Evolutionary conservation across 306 rosid species (phyloP).

Genomic region (Mimosa pudica): DNA sequence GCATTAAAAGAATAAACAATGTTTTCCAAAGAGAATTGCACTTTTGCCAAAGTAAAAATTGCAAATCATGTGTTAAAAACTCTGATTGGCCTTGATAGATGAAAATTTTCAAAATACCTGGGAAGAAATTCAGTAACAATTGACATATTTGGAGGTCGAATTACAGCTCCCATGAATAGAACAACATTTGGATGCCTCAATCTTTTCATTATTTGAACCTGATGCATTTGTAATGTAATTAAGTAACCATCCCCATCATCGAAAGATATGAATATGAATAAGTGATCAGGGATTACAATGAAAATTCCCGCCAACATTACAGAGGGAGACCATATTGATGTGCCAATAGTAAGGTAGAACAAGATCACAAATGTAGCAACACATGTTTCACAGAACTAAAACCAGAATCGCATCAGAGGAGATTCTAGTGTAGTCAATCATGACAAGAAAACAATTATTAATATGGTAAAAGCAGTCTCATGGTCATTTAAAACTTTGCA

Average conservation of each 20-base stretch:
- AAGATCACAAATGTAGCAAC: slow-evolving; percentile 1
- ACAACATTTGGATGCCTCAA: slow-evolving; percentile 96
- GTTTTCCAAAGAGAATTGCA: neutral
- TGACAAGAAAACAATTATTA: neutral
- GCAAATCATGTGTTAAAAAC: slow-evolving; percentile 13
- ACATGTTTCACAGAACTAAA: slow-evolving; percentile 14
- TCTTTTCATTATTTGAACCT: slow-evolving; percentile 91
- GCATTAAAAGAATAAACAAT: neutral
- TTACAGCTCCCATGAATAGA: slow-evolving; percentile 98
- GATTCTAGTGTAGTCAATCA: slow-evolving; percentile 15
- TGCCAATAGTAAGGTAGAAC: neutral
- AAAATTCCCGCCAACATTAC: neutral
- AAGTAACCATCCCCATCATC: slow-evolving; percentile 24
- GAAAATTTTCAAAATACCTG: slow-evolving; percentile 56
- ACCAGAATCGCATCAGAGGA: slow-evolving; percentile 13
- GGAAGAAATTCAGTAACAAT: slow-evolving; percentile 95
- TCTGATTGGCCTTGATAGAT: slow-evolving; percentile 15
- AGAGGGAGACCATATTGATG: neutral
- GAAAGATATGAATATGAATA: slow-evolving; percentile 15
- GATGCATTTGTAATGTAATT: slow-evolving; percentile 42
- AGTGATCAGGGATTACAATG: neutral
- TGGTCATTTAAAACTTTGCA: neutral
- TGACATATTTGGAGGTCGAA: slow-evolving; percentile 87
- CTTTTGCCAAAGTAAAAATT: neutral
- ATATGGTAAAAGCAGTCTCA: neutral